phyloP scores from a whole-genome alignment of 805 yeast species.

The Yarrowia sp. region DNA sequence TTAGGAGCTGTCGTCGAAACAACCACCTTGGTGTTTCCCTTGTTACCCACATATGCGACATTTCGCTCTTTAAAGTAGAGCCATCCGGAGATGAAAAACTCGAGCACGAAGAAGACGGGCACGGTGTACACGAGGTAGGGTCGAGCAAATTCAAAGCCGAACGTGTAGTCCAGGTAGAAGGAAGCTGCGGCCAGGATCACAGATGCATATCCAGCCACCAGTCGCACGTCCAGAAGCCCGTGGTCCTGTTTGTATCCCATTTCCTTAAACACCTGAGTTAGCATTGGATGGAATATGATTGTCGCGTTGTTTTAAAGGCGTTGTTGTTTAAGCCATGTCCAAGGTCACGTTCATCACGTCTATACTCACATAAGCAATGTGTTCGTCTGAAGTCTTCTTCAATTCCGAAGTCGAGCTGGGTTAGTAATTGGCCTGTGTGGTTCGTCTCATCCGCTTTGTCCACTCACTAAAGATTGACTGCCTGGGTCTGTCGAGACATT shows the following conservation, averaged over 20 bases:
- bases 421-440: constrained; percentile 19
- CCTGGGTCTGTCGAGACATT: constrained; percentile 26
- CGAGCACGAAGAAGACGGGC: constrained; percentile 35
- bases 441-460: too few relatives aligned
- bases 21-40: constrained; percentile 29
- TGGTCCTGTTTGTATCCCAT: constrained; percentile 36
- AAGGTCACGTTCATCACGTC: background rate
- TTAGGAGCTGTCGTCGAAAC: constrained; percentile 29
- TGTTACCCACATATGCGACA: constrained; percentile 36
- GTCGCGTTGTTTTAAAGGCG: too few relatives aligned
- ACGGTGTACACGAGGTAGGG: constrained; percentile 36
- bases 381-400: constrained; percentile 38
- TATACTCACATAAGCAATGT: constrained; percentile 34
- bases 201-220: constrained; percentile 37
- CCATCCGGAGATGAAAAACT: constrained; percentile 34
- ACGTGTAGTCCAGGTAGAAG: constrained; percentile 35
- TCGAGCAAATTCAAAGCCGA: constrained; percentile 38
- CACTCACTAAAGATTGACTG: constrained; percentile 32
- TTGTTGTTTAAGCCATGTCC: too few relatives aligned
- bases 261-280: constrained; percentile 28
- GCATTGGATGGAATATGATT: too few relatives aligned
- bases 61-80: constrained; percentile 34
- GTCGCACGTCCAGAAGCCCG: constrained; percentile 34
- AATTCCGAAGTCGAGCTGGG: constrained; percentile 37
- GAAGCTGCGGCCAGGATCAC: constrained; percentile 37